Base-by-base conservation (phyloP, 495 filamentous ascomycete species). In the Astrocystis sublimbata region DNA sequence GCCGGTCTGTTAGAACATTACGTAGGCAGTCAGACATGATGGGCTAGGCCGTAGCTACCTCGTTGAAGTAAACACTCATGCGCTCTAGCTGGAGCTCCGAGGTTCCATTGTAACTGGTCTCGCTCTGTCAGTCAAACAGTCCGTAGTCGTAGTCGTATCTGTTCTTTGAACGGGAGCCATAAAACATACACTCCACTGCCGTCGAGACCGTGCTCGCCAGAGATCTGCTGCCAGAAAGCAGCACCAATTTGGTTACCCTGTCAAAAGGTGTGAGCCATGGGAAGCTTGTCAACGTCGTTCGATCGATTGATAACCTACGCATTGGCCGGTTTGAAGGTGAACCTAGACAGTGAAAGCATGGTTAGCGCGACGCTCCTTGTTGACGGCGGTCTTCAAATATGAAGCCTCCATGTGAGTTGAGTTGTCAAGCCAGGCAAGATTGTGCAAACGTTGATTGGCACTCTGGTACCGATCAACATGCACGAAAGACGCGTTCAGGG, bases 61-160 rank as follows among this genome's bases (percentile, higher is more conserved):
- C 92, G 83, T 97, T 99, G 88, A 99, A 99, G 88, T 99, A 99
- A 78, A 99, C 94, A 82, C 93, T 99, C 93, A 99, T 97, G 74
- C 94, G 93, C 89, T 99, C 94, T 63, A 97, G 85, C 85, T 99
- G 94, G 75, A 99, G 92, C 80, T 98, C 94, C 55, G 93, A 97
- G 65, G 91, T 90, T 71, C 96, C 94, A 79, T 93, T 93, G 86
- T 97, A 98, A 60, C 93, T 98, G 68, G 72, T 64, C n/a, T 43
- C 60, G n/a, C 62, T 67, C 63, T 58, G 67, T 76, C 63, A 78
- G 71, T 68, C 42, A n/a, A 62, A 30, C 21, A 19, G 17, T n/a
- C 9, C 46, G 15, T 28, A 2, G 6, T 36, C 12, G 10, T 10
- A 26, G 10, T 35, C 12, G 15, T 7, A 46, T 30, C n/a, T 26